These are phyloP conservation scores for Aspergillus panamensis DNA, from an alignment of 495 filamentous ascomycete genomes.

Conservation along the genomic window DNA sequence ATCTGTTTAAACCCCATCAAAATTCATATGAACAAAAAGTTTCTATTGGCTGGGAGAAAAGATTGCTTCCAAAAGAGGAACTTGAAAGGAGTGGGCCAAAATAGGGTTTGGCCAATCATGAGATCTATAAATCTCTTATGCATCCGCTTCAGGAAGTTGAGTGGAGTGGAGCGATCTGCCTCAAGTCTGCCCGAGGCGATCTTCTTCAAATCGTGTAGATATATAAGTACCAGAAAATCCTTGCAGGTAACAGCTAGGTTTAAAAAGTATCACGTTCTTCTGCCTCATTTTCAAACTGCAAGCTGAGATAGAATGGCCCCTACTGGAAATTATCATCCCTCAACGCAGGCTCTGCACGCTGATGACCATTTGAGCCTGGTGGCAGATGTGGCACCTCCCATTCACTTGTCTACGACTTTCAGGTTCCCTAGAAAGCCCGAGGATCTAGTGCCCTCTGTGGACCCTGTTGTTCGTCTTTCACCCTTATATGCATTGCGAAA, in stretches of 20 bases:
- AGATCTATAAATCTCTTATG: not conserved
- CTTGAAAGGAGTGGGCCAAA: not conserved
- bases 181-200: not conserved
- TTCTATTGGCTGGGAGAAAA: not conserved
- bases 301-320: slow-evolving; percentile 7
- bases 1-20: not conserved
- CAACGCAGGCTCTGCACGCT: slow-evolving; percentile 72
- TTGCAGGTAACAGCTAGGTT: not conserved
- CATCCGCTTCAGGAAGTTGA: slow-evolving; percentile 20
- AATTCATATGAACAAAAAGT: not conserved
- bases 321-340: slow-evolving; percentile 9
- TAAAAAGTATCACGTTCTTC: not conserved
- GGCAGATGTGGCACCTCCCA: slow-evolving; percentile 70
- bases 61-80: not conserved
- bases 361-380: slow-evolving; percentile 66
- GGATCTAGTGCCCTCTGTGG: slow-evolving; percentile 43
- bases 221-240: too few relatives aligned
- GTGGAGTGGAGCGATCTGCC: slow-evolving; percentile 14
- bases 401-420: slow-evolving; percentile 83
- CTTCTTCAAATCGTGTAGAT: too few relatives aligned
- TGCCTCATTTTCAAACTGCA: not conserved
- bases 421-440: slow-evolving; percentile 64
- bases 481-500: not conserved
- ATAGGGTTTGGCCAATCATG: not conserved
- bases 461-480: slow-evolving; percentile 22